Evolutionary conservation across 768 basidiomycete species (phyloP).

Genomic region (Xerocomellus intermedius): DNA sequence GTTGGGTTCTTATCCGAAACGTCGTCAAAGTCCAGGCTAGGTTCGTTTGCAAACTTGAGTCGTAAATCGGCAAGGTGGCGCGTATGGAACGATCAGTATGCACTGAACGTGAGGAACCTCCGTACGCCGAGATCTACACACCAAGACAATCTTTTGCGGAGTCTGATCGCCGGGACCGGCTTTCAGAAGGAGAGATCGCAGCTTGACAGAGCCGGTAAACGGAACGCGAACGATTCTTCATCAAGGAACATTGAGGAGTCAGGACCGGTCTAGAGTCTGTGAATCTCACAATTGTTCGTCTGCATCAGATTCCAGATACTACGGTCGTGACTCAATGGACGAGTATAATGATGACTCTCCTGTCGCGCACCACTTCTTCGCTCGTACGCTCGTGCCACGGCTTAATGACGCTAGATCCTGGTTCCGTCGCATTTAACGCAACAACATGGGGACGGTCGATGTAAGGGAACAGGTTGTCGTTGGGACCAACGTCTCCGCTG

Average conservation of each 20-base stretch:
- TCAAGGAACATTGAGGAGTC: constrained; percentile 11
- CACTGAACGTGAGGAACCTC: background rate
- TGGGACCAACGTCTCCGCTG: constrained; percentile 45
- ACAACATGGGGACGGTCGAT: constrained; percentile 82
- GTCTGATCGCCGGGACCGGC: constrained; percentile 80
- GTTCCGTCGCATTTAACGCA: constrained; percentile 64
- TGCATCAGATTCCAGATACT: constrained; percentile 87
- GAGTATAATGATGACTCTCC: background rate
- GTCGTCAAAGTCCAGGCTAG: constrained; percentile 81
- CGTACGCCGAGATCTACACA: constrained; percentile 35
- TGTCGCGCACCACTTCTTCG: constrained; percentile 57
- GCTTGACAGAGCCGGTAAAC: constrained; percentile 83
- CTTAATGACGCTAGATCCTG: constrained; percentile 68
- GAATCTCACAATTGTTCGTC: constrained; percentile 79
- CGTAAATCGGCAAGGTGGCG: background rate
- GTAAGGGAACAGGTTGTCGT: constrained; percentile 69
- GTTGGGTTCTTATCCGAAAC: constrained; percentile 57
- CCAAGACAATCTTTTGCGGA: constrained; percentile 68
- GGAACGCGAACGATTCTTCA: constrained; percentile 78
- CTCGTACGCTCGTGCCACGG: constrained; percentile 80
- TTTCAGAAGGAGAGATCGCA: constrained; percentile 80
- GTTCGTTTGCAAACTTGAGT: constrained; percentile 71
- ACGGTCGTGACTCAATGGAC: constrained; percentile 2
- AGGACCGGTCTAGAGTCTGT: background rate
- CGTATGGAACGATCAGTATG: background rate